Evolutionary conservation across 78 protist species (phyloP).

Genomic region (Dictyostelium purpureum): DNA sequence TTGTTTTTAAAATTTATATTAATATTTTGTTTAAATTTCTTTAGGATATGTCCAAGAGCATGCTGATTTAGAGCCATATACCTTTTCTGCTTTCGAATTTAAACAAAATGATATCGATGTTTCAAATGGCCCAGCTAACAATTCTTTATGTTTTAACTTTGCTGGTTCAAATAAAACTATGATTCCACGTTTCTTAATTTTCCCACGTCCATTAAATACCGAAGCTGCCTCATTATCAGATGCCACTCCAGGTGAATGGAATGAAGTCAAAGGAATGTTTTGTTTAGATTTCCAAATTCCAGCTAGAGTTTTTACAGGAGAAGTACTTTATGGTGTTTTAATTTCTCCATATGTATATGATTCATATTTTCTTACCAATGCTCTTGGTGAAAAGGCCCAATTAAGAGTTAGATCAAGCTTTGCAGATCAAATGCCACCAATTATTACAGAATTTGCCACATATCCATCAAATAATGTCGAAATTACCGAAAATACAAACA

Average conservation of each 20-base stretch:
- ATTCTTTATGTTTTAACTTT: not conserved
- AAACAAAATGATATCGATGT: conserved; percentile 6
- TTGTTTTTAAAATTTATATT: not conserved
- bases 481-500: not conserved
- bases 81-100: not conserved
- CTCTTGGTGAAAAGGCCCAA: not conserved
- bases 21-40: not conserved
- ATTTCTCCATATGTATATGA: not conserved
- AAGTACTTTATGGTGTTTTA: not conserved
- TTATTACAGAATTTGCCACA: not conserved
- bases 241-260: not conserved
- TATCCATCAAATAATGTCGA: not conserved
- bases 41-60: not conserved
- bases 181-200: not conserved
- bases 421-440: conserved; percentile 30
- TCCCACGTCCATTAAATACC: not conserved
- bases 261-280: not conserved
- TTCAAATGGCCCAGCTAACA: not conserved
- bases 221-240: not conserved
- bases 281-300: conserved; percentile 11
- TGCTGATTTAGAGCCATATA: not conserved
- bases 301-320: not conserved
- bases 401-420: not conserved
- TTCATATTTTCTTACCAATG: not conserved
- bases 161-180: not conserved